These are phyloP conservation scores for Lachnellula hyalina DNA, from an alignment of 2,329 filamentous ascomycete genomes.

Conservation along the genomic window DNA sequence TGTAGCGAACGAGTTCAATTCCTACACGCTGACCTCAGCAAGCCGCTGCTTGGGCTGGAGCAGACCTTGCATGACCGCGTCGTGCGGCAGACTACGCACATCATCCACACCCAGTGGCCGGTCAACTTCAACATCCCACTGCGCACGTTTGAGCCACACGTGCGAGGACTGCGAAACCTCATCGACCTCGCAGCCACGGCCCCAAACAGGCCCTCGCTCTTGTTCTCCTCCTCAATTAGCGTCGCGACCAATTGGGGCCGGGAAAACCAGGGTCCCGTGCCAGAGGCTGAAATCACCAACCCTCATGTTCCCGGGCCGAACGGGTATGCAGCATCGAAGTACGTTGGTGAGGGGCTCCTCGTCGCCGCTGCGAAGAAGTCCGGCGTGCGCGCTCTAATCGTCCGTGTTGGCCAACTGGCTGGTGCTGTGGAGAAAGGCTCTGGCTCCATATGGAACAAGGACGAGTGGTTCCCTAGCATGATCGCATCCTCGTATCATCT, in stretches of 20 bases:
- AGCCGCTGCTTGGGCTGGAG: constrained; percentile 43
- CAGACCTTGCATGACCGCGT: constrained; percentile 10
- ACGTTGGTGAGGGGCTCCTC: constrained; percentile 35
- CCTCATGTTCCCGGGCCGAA: constrained; percentile 28
- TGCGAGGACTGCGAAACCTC: constrained; percentile 36
- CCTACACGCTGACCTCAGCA: constrained; percentile 43
- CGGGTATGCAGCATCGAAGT: constrained; percentile 27
- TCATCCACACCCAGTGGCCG: constrained; percentile 32
- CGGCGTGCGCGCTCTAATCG: constrained; percentile 36
- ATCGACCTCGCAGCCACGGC: constrained; percentile 23
- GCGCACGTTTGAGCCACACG: constrained; percentile 33
- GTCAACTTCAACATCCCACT: constrained; percentile 36
- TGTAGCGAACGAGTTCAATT: constrained; percentile 36
- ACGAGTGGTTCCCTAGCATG: constrained; percentile 51
- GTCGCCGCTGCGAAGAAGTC: constrained; percentile 30
- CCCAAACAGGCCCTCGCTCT: constrained; percentile 12
- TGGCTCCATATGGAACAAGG: constrained; percentile 42
- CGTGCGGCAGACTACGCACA: constrained; percentile 16
- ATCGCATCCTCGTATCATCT: constrained; percentile 36
- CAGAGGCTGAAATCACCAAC: constrained; percentile 34
- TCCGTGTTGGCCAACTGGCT: constrained; percentile 45
- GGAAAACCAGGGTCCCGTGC: constrained; percentile 18
- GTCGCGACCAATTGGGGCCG: constrained; percentile 2
- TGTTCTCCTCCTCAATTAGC: constrained; percentile 25
- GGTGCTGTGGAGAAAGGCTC: constrained; percentile 36